A percentile compares a stretch with the other conserved stretches of the same genome.
These are phyloP conservation scores for Colletotrichum lini DNA, from an alignment of 2,329 filamentous ascomycete species.

Conservation along the genomic window DNA sequence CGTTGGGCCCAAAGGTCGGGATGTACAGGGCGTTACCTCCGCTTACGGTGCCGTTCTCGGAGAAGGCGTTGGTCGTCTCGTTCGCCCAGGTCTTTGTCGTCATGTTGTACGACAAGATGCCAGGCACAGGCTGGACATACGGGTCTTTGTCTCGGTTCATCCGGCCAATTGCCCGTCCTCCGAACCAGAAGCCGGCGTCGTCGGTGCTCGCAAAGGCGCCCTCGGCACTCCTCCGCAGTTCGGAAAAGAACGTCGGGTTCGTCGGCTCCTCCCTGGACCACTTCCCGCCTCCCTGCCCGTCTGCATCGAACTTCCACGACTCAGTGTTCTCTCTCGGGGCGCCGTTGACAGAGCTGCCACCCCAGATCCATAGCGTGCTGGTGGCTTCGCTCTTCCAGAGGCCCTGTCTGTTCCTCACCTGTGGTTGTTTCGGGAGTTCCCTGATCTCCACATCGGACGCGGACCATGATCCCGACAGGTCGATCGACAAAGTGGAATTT, in stretches of 20 bases:
- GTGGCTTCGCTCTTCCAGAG: constrained; percentile 20
- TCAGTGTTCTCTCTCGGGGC: constrained; percentile 6
- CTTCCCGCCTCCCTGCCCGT: constrained; percentile 31
- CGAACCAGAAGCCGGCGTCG: constrained; percentile 32
- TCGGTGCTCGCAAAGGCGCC: constrained; percentile 25
- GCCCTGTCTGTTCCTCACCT: constrained; percentile 16
- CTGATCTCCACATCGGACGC: constrained; percentile 21
- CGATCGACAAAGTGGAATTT: constrained; percentile 39
- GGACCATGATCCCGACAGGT: constrained; percentile 38
- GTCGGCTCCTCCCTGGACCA: constrained; percentile 31
- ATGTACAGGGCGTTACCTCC: constrained; percentile 31
- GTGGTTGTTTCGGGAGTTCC: constrained; percentile 13
- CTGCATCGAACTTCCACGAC: constrained; percentile 38
- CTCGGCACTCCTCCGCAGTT: constrained; percentile 16
- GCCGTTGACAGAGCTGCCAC: constrained; percentile 24
- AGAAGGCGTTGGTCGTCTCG: constrained; percentile 31
- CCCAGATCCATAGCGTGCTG: constrained; percentile 38
- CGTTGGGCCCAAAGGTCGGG: constrained; percentile 34
- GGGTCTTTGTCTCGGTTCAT: constrained; percentile 10
- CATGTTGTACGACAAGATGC: constrained; percentile 32
- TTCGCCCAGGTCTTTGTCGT: constrained; percentile 35
- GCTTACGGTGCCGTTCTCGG: constrained; percentile 25
- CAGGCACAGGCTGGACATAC: constrained; percentile 9
- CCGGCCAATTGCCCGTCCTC: constrained; percentile 29
- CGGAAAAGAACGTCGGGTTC: constrained; percentile 19